Conservation (phyloP, 768 basidiomycete genomes). For the Suillus plorans region DNA sequence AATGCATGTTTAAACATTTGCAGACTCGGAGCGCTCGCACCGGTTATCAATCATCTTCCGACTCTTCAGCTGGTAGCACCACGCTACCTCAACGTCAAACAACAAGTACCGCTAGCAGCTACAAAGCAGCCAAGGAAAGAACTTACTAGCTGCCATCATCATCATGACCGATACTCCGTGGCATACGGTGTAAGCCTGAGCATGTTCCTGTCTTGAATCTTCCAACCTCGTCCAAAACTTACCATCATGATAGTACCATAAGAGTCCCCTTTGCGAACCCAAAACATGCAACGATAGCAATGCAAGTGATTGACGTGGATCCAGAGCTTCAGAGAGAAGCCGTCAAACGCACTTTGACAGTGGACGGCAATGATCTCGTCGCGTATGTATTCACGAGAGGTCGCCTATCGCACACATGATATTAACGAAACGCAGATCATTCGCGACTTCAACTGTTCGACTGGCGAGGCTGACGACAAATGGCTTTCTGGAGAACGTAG, state of each 20-base stretch:
- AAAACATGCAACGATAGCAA: constrained; percentile 79
- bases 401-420: not conserved
- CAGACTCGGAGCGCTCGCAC: not conserved
- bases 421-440: constrained; percentile 47
- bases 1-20: not conserved
- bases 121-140: not conserved
- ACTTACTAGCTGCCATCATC: constrained; percentile 7
- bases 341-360: constrained; percentile 68
- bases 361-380: constrained; percentile 67
- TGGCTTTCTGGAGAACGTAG: constrained; percentile 86
- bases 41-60: not conserved
- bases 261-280: constrained; percentile 75
- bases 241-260: constrained; percentile 46
- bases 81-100: not conserved
- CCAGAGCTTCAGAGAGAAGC: constrained; percentile 78
- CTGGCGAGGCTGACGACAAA: constrained; percentile 84
- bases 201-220: not conserved
- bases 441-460: constrained; percentile 78
- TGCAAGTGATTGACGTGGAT: constrained; percentile 85
- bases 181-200: constrained; percentile 53
- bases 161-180: constrained; percentile 36
- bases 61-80: not conserved
- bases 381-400: constrained; percentile 54
- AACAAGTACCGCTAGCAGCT: not conserved
- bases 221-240: constrained; percentile 9